Percentiles rank a stretch among this genome's conserved stretches.
Conservation (phyloP, 768 basidiomycete species). For the Agrocybe pediades region DNA sequence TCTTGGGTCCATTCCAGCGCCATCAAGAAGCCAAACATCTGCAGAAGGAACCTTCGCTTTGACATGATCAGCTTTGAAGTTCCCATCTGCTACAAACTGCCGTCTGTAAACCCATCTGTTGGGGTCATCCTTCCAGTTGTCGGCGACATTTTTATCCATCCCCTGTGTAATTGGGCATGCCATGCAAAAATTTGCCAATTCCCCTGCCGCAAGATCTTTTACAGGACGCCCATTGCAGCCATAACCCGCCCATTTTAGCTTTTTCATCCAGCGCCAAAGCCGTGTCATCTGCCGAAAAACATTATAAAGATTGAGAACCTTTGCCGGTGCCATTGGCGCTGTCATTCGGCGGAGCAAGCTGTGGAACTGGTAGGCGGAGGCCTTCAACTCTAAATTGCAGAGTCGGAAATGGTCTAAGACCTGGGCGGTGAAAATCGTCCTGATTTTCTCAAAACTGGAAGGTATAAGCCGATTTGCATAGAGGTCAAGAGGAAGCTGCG, state of each 20-base stretch:
- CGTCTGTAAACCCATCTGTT: too few relatives aligned
- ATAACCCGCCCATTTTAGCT: slow-evolving; percentile 9
- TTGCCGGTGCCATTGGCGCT: neutral
- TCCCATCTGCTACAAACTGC: too few relatives aligned
- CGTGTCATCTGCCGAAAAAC: slow-evolving; percentile 7
- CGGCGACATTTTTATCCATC: too few relatives aligned
- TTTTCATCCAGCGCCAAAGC: slow-evolving; percentile 12
- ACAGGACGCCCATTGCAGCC: neutral
- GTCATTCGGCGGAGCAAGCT: neutral
- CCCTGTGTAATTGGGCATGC: too few relatives aligned
- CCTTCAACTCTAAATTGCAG: slow-evolving; percentile 2
- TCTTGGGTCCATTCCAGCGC: neutral
- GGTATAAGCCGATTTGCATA: neutral
- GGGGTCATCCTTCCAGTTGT: too few relatives aligned
- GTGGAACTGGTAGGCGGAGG: slow-evolving; percentile 7
- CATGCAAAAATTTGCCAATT: too few relatives aligned
- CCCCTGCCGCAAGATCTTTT: too few relatives aligned
- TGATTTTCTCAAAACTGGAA: neutral
- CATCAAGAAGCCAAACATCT: too few relatives aligned
- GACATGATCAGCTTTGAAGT: too few relatives aligned
- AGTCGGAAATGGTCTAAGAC: slow-evolving; percentile 1
- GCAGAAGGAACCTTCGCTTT: too few relatives aligned
- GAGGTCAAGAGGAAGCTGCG: neutral
- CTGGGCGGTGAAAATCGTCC: neutral
- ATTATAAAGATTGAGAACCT: slow-evolving; percentile 3